phyloP scores from a whole-genome alignment of 352 stramenopile genomes.

The Thraustochytrium sp. region DNA sequence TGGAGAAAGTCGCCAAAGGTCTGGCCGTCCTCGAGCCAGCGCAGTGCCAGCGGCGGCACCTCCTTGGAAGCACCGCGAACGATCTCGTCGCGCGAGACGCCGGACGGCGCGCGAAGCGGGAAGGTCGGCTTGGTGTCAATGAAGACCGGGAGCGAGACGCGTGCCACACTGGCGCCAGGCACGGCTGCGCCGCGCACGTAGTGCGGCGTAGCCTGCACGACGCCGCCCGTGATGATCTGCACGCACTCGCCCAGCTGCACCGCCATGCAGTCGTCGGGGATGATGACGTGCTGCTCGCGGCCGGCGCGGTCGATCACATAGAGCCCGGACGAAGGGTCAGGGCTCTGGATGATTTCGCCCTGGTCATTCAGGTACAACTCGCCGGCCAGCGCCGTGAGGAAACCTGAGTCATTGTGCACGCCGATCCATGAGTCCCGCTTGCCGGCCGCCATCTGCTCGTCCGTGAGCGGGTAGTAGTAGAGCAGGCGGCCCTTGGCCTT shows the following conservation, averaged over 20 bases:
- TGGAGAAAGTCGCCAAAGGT: constrained; percentile 68
- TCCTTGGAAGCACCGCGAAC: constrained; percentile 46
- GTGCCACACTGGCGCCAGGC: constrained; percentile 54
- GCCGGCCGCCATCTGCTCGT: constrained; percentile 25
- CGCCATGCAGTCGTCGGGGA: constrained; percentile 35
- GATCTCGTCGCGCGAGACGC: constrained; percentile 48
- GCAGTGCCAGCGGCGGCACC: constrained; percentile 57
- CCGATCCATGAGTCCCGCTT: constrained; percentile 77
- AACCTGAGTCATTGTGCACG: constrained; percentile 93
- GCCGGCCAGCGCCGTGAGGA: constrained; percentile 69
- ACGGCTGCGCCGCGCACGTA: constrained; percentile 73
- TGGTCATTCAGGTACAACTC: constrained; percentile 52
- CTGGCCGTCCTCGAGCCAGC: constrained; percentile 60
- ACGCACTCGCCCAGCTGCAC: constrained; percentile 72
- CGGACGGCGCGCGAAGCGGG: constrained; percentile 65
- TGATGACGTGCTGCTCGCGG: constrained; percentile 61
- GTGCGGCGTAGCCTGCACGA: constrained; percentile 82
- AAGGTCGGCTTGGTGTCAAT: constrained; percentile 86
- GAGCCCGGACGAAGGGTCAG: constrained; percentile 74
- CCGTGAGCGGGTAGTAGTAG: constrained; percentile 85
- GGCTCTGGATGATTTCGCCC: constrained; percentile 53
- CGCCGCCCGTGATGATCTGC: constrained; percentile 88
- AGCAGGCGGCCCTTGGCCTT: constrained; percentile 87
- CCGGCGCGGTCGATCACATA: constrained; percentile 85
- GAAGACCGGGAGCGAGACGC: constrained; percentile 93